These are phyloP conservation scores for Naganishia onofrii DNA, from an alignment of 768 basidiomycete genomes.

Conservation along the genomic window DNA sequence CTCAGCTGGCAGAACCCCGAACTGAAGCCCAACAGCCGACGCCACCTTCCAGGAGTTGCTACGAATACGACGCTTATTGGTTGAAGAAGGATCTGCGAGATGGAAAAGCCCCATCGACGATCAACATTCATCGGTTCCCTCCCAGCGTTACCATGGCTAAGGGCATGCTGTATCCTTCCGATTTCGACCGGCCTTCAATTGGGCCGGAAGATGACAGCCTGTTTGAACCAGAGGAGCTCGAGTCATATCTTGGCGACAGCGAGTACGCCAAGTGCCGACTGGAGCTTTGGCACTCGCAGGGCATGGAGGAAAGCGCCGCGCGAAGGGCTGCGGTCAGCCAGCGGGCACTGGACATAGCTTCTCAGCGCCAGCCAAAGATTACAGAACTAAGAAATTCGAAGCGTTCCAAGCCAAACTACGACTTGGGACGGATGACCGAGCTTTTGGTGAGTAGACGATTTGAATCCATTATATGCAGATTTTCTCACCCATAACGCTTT, in stretches of 20 bases:
- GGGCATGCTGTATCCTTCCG: constrained; percentile 4
- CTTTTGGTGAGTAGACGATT: constrained; percentile 2
- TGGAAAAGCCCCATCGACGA: background rate
- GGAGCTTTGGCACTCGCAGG: constrained; percentile 12
- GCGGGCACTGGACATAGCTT: constrained; percentile 1
- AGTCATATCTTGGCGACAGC: constrained; percentile 6
- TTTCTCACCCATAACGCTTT: background rate
- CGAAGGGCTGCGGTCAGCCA: background rate
- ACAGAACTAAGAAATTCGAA: background rate
- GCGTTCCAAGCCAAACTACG: background rate
- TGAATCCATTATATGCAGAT: background rate
- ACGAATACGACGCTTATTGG: background rate
- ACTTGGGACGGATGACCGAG: background rate
- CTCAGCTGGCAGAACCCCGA: background rate
- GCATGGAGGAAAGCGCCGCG: constrained; percentile 3
- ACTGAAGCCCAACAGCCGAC: background rate
- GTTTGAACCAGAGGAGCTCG: constrained; percentile 20
- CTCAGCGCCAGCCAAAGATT: background rate
- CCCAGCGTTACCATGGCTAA: constrained; percentile 1
- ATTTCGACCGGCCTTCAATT: background rate
- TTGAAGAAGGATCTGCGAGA: constrained; percentile 6
- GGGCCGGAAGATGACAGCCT: constrained; percentile 1
- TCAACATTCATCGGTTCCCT: constrained; percentile 1
- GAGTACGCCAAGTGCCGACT: background rate
- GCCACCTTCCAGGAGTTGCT: too few species aligned